phyloP scores from a whole-genome alignment of 768 basidiomycete genomes.

The Tubosaeta sp. region DNA sequence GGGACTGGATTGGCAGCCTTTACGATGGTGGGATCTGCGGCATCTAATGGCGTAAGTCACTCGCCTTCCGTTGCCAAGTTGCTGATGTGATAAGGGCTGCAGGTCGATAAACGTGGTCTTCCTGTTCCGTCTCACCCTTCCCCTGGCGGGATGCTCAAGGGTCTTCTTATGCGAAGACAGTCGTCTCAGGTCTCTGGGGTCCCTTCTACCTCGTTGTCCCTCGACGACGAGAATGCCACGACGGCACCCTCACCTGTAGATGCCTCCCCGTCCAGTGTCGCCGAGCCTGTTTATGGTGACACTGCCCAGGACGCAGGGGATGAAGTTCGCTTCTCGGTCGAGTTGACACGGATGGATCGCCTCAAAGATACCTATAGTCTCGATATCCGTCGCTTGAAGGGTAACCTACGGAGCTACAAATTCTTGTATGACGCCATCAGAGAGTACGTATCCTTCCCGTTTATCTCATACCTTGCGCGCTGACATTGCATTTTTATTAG shows the following conservation, averaged over 20 bases:
- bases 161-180: constrained; percentile 85
- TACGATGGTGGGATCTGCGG: constrained; percentile 75
- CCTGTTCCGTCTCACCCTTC: constrained; percentile 79
- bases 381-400: constrained; percentile 89
- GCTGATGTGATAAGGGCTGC: constrained; percentile 7
- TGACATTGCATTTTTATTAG: constrained; percentile 19
- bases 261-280: constrained; percentile 28
- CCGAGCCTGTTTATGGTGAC: constrained; percentile 76
- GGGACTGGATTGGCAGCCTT: constrained; percentile 63
- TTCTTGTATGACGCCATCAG: constrained; percentile 85
- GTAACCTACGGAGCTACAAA: constrained; percentile 89
- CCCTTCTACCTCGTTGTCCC: constrained; percentile 41
- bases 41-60: constrained; percentile 75
- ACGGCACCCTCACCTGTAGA: constrained; percentile 33
- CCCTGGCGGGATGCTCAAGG: constrained; percentile 75
- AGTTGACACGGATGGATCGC: constrained; percentile 86
- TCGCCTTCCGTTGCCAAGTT: not conserved
- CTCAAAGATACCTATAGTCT: constrained; percentile 88
- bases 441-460: constrained; percentile 53
- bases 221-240: constrained; percentile 38
- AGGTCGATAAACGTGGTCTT: constrained; percentile 89
- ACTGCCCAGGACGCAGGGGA: constrained; percentile 80
- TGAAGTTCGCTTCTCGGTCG: constrained; percentile 95
- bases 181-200: constrained; percentile 68
- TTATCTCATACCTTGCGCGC: constrained; percentile 1